A percentile compares a stretch with the other conserved stretches of the same genome.
phyloP scores from a whole-genome alignment of 768 basidiomycete genomes.

The Lactarius tabidus region DNA sequence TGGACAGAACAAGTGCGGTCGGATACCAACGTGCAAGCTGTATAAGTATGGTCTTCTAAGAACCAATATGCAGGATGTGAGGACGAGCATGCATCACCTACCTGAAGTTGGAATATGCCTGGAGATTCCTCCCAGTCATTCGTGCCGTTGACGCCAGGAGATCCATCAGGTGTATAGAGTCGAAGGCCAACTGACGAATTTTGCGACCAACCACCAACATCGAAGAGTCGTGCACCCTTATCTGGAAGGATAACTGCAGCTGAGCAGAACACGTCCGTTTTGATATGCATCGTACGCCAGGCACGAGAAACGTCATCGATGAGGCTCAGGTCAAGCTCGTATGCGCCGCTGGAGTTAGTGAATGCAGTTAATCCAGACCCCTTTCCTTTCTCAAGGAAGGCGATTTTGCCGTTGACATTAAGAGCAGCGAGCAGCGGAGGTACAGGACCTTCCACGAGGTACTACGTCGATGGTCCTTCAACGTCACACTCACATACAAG shows the following conservation, averaged over 20 bases:
- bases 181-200: slow-evolving; percentile 70
- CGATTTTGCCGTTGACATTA: slow-evolving; percentile 77
- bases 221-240: slow-evolving; percentile 59
- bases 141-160: slow-evolving; percentile 63
- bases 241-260: slow-evolving; percentile 72
- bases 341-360: slow-evolving; percentile 67
- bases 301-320: slow-evolving; percentile 41
- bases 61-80: neutral
- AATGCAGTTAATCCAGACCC: slow-evolving; percentile 60
- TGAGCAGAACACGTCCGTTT: slow-evolving; percentile 79
- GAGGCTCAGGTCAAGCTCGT: slow-evolving; percentile 67
- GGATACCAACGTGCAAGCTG: slow-evolving; percentile 72
- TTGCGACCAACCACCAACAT: slow-evolving; percentile 68
- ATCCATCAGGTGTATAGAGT: slow-evolving; percentile 70
- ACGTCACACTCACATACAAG: neutral
- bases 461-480: slow-evolving; percentile 29
- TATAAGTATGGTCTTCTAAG: neutral
- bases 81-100: slow-evolving; percentile 27
- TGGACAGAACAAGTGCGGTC: slow-evolving; percentile 60
- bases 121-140: slow-evolving; percentile 79
- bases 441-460: slow-evolving; percentile 54
- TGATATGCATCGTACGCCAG: slow-evolving; percentile 74
- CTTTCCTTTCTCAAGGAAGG: slow-evolving; percentile 71
- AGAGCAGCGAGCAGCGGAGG: slow-evolving; percentile 72
- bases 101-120: slow-evolving; percentile 56